Conservation (phyloP, 129 eudicot species). For the Silybum marianum region DNA sequence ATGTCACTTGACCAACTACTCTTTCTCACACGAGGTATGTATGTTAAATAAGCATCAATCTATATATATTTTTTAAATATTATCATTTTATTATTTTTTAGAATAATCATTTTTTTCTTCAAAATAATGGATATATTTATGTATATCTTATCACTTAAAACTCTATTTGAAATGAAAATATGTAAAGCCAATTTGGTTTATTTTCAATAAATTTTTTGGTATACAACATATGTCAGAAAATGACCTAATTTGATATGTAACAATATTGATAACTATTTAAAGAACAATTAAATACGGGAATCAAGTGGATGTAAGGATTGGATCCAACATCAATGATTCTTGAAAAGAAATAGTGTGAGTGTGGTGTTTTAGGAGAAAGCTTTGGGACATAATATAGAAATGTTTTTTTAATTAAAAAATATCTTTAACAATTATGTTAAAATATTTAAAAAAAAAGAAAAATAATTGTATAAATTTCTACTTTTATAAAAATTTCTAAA, state of each 20-base stretch:
- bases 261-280: too few species aligned
- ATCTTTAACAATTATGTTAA: too few species aligned
- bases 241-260: too few species aligned
- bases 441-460: too few species aligned
- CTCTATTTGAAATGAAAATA: not conserved
- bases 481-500: too few species aligned
- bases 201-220: not conserved
- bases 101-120: not conserved
- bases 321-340: too few species aligned
- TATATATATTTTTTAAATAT: not conserved
- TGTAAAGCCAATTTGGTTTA: not conserved
- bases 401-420: too few species aligned
- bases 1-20: conserved; percentile 85
- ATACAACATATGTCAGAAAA: not conserved
- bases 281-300: too few species aligned
- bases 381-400: too few species aligned
- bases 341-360: too few species aligned
- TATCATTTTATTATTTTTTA: not conserved
- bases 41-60: not conserved
- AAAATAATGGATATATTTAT: not conserved
- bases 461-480: too few species aligned
- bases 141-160: not conserved
- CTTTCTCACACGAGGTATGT: conserved; percentile 90
- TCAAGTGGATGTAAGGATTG: not conserved
- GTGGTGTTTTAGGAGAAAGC: too few species aligned